A percentile compares a stretch with the other conserved stretches of the same genome.
phyloP scores from a whole-genome alignment of 768 basidiomycete species.

The Cystobasidium ongulense region DNA sequence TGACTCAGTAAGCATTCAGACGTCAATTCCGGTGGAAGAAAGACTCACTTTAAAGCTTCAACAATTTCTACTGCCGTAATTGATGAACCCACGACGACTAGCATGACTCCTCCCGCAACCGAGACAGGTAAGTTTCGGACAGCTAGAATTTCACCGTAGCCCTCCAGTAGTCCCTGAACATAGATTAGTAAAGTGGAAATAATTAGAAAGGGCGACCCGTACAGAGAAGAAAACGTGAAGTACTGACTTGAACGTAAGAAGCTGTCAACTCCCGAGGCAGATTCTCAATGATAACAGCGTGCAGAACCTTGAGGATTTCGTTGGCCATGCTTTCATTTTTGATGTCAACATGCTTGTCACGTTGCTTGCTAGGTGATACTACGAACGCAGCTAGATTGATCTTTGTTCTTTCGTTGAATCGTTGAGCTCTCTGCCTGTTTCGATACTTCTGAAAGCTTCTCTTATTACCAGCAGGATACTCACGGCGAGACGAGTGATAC shows the following conservation, averaged over 20 bases:
- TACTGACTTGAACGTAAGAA: neutral
- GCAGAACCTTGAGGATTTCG: neutral
- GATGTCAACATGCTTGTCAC: neutral
- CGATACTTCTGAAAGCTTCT: neutral
- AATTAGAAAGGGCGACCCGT: neutral
- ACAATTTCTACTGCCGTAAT: neutral
- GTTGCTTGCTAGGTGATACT: neutral
- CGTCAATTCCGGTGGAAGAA: too few relatives aligned
- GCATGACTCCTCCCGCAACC: neutral
- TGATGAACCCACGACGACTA: neutral
- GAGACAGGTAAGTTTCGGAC: neutral
- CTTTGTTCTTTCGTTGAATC: neutral
- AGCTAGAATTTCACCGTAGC: neutral
- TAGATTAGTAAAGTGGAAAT: too few relatives aligned
- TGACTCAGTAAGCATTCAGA: too few relatives aligned
- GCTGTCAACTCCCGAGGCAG: neutral
- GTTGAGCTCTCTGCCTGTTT: neutral
- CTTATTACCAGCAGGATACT: neutral
- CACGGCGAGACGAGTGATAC: neutral
- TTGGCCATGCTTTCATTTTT: neutral
- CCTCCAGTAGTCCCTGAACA: neutral
- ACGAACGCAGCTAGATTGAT: neutral
- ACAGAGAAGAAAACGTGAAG: too few relatives aligned
- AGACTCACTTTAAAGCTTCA: neutral
- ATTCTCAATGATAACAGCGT: neutral